Conservation (phyloP, 768 basidiomycete species). For the Termitomyces sp. region DNA sequence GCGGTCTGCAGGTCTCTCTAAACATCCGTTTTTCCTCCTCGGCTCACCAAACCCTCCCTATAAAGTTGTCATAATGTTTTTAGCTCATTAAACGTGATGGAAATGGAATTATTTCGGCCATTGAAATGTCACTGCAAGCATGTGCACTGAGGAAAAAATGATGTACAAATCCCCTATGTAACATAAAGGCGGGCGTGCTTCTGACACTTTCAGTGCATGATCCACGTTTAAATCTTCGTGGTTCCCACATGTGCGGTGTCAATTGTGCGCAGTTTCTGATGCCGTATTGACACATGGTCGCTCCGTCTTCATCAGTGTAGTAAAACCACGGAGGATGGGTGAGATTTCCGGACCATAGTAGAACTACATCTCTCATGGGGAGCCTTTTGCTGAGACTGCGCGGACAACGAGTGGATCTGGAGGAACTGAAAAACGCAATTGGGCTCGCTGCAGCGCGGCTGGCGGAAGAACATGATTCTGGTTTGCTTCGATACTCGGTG, state of each 20-base stretch:
- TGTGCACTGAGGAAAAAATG: neutral
- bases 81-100: neutral
- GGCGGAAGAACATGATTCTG: neutral
- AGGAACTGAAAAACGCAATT: neutral
- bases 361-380: constrained; percentile 15
- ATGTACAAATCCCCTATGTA: neutral
- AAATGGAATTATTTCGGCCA: constrained; percentile 8
- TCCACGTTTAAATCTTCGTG: constrained; percentile 22
- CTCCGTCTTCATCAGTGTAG: constrained; percentile 23
- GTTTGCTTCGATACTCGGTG: constrained; percentile 21
- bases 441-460: neutral
- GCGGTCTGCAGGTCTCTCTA: neutral
- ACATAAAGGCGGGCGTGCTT: neutral
- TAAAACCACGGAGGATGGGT: constrained; percentile 29
- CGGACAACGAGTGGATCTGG: constrained; percentile 10
- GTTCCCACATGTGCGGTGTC: constrained; percentile 29
- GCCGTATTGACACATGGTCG: constrained; percentile 29
- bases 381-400: neutral
- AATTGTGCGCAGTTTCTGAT: constrained; percentile 30
- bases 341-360: constrained; percentile 34
- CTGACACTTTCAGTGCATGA: constrained; percentile 10
- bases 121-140: constrained; percentile 5
- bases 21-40: neutral
- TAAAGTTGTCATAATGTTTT: neutral
- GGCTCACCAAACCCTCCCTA: neutral